These are phyloP conservation scores for Cladobotryum protrusum DNA, from an alignment of 2,329 filamentous ascomycete genomes.

Conservation along the genomic window DNA sequence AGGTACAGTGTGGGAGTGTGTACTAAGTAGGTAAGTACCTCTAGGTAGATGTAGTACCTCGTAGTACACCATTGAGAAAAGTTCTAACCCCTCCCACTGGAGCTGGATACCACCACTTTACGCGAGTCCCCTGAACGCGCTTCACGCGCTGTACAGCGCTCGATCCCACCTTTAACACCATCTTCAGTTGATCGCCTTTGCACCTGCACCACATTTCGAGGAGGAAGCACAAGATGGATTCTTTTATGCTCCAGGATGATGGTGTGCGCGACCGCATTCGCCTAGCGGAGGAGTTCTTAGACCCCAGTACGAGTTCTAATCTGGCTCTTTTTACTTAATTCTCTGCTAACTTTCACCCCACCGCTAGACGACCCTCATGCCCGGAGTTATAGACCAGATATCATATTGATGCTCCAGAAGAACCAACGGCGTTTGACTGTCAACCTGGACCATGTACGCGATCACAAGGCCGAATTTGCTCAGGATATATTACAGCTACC, in stretches of 20 bases:
- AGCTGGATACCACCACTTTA: too few species aligned
- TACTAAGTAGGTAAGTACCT: too few species aligned
- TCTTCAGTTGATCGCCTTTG: too few species aligned
- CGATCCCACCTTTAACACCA: too few species aligned
- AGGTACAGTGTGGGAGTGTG: too few species aligned
- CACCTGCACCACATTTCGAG: too few species aligned
- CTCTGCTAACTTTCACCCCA: conserved; percentile 2
- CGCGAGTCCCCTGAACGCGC: too few species aligned
- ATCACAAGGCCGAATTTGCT: conserved; percentile 79
- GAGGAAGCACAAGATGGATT: conserved; percentile 53
- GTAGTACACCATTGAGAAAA: too few species aligned
- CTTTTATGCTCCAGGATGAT: conserved; percentile 73
- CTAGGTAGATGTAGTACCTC: too few species aligned
- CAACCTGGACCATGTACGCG: conserved; percentile 83
- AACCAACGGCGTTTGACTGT: conserved; percentile 60
- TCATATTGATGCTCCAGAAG: conserved; percentile 69
- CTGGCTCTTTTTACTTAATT: neutral
- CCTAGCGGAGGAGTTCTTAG: conserved; percentile 85
- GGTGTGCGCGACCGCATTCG: conserved; percentile 77
- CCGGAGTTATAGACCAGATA: conserved; percentile 81
- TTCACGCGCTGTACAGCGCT: too few species aligned
- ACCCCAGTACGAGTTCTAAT: conserved; percentile 62
- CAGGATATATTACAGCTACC: conserved; percentile 72
- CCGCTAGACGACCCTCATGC: conserved; percentile 44
- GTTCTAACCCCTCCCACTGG: too few species aligned